Conservation (phyloP, 148 eudicot genomes). For the Tetragonia tetragonoides region DNA sequence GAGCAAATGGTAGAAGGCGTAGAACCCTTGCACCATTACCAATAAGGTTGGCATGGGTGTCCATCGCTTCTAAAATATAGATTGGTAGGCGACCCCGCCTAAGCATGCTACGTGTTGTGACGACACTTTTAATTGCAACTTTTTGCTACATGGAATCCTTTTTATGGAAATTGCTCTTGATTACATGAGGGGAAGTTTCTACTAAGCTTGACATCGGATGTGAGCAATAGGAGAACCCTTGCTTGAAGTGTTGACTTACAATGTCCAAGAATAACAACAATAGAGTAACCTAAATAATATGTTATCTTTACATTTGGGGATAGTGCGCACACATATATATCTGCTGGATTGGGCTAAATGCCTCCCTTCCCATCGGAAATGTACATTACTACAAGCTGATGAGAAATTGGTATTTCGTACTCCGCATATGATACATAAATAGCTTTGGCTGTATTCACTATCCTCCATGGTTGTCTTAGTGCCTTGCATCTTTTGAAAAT, state of each 20-base stretch:
- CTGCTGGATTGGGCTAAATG: neutral
- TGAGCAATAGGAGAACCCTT: neutral
- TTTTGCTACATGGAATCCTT: too few relatives aligned
- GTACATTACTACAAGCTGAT: slow-evolving; percentile 2
- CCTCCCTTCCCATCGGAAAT: neutral
- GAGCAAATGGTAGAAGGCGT: too few relatives aligned
- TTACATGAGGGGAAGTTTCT: neutral
- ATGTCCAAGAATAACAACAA: neutral
- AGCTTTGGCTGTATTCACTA: neutral
- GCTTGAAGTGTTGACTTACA: slow-evolving; percentile 7
- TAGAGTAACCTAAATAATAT: neutral
- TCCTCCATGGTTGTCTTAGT: neutral
- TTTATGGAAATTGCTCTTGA: too few relatives aligned
- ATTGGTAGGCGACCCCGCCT: too few relatives aligned
- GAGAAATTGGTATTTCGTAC: neutral
- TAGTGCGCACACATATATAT: neutral
- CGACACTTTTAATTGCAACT: too few relatives aligned
- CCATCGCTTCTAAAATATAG: too few relatives aligned
- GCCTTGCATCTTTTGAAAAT: neutral
- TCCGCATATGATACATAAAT: neutral
- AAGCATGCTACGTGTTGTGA: too few relatives aligned
- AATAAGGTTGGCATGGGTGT: too few relatives aligned
- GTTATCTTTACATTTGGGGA: neutral
- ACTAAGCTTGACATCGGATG: neutral
- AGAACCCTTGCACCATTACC: too few relatives aligned